Evolutionary conservation across 1,284 basidiomycete species (phyloP).

Genomic region (Apiotrichum akiyoshidainum): DNA sequence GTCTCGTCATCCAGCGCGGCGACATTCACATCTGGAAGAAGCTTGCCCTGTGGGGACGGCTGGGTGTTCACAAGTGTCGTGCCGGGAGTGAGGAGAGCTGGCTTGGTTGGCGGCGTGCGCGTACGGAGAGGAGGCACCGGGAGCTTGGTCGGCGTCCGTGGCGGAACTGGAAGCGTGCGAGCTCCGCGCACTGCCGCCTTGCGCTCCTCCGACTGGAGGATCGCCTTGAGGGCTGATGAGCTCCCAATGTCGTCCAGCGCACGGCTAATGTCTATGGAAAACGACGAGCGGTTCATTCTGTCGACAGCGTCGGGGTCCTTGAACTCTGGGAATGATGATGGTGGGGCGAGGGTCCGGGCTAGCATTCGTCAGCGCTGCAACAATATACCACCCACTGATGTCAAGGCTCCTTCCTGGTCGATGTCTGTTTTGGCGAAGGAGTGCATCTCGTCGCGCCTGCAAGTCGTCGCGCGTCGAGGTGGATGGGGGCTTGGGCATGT

Average conservation of each 20-base stretch:
- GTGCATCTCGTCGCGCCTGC: constrained; percentile 1
- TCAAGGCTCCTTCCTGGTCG: not conserved
- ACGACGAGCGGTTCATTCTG: constrained; percentile 7
- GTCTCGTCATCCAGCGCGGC: constrained; percentile 15
- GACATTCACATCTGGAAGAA: constrained; percentile 8
- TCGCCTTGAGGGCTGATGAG: not conserved
- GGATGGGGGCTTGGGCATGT: not conserved
- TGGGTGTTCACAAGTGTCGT: not conserved
- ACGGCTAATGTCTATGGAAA: constrained; percentile 15
- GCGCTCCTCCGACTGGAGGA: not conserved
- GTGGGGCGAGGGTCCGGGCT: not conserved
- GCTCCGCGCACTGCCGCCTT: not conserved
- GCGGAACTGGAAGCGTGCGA: not conserved
- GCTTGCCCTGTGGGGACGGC: constrained; percentile 1
- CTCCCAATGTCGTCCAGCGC: constrained; percentile 15
- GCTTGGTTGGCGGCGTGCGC: not conserved
- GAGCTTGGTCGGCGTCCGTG: not conserved
- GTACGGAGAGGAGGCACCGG: not conserved
- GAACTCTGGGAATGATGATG: too few relatives aligned
- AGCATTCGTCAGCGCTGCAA: not conserved
- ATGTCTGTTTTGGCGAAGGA: not conserved
- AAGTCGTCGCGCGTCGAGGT: constrained; percentile 2
- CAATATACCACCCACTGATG: not conserved
- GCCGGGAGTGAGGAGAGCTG: not conserved
- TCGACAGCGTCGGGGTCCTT: too few relatives aligned